These are phyloP conservation scores for Volvariella surrecta DNA, from an alignment of 1,284 basidiomycete genomes.

Conservation along the genomic window DNA sequence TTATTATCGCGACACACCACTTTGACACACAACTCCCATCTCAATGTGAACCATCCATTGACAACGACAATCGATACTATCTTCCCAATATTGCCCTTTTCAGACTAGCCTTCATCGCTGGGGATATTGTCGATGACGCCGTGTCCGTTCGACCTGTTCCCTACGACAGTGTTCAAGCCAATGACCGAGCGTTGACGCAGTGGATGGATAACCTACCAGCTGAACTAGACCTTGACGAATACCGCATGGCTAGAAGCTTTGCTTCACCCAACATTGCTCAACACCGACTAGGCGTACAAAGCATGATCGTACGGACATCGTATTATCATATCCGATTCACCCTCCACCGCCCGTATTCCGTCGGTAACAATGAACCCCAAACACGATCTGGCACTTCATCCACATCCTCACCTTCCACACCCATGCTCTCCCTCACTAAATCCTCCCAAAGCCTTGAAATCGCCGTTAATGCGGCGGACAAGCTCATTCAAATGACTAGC, in stretches of 20 bases:
- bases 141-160: constrained; percentile 66
- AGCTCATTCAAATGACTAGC: constrained; percentile 64
- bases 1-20: constrained; percentile 65
- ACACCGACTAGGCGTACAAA: constrained; percentile 64
- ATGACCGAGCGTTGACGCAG: constrained; percentile 54
- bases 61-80: constrained; percentile 56
- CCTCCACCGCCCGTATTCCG: constrained; percentile 71
- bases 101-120: constrained; percentile 61
- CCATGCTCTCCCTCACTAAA: constrained; percentile 31
- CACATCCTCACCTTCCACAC: constrained; percentile 20
- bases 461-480: constrained; percentile 64
- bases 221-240: constrained; percentile 70
- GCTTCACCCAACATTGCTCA: constrained; percentile 45
- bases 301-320: constrained; percentile 64
- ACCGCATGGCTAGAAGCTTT: constrained; percentile 56
- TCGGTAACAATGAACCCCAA: constrained; percentile 20
- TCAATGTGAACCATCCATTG: constrained; percentile 46
- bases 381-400: too few relatives aligned
- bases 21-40: constrained; percentile 71
- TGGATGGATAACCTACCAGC: constrained; percentile 68
- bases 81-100: constrained; percentile 69
- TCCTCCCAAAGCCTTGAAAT: constrained; percentile 56
- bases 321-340: constrained; percentile 77
- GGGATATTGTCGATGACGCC: constrained; percentile 76
- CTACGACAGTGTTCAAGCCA: constrained; percentile 61